Evolutionary conservation across 768 basidiomycete species (phyloP).

Genomic region (Mycena alexandri): DNA sequence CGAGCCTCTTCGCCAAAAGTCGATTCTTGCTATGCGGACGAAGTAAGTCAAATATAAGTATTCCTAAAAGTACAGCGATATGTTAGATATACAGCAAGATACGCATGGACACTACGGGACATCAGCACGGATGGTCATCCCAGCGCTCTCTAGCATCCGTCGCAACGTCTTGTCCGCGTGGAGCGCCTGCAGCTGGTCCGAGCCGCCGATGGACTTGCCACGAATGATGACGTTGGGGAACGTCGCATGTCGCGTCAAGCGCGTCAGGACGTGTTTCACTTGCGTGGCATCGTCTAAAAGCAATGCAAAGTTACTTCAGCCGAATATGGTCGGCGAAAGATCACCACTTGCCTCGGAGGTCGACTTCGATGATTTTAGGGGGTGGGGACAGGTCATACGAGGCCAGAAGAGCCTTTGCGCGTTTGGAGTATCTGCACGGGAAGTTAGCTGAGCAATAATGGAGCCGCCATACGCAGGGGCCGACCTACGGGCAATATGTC

Average conservation of each 20-base stretch:
- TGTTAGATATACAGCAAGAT: slow-evolving; percentile 30
- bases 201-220: slow-evolving; percentile 76
- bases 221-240: slow-evolving; percentile 82
- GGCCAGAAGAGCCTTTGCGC: slow-evolving; percentile 73
- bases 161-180: slow-evolving; percentile 63
- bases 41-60: slow-evolving; percentile 6
- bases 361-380: slow-evolving; percentile 82
- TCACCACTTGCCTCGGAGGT: slow-evolving; percentile 67
- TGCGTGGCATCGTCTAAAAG: slow-evolving; percentile 68
- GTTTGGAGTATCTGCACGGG: slow-evolving; percentile 64
- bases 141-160: slow-evolving; percentile 60
- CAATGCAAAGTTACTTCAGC: slow-evolving; percentile 3
- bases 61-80: slow-evolving; percentile 29
- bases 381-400: slow-evolving; percentile 71
- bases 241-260: slow-evolving; percentile 75
- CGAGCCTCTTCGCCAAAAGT: too few relatives aligned
- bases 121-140: slow-evolving; percentile 52
- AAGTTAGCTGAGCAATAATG: slow-evolving; percentile 1
- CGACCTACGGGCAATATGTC: slow-evolving; percentile 82
- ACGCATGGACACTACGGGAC: slow-evolving; percentile 8
- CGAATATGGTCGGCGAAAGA: too few relatives aligned
- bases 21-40: too few relatives aligned
- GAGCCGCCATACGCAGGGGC: neutral
- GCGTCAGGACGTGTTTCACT: slow-evolving; percentile 74
- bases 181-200: slow-evolving; percentile 66